Base-by-base conservation (phyloP, 129 eudicot species). In the Logfia minima region DNA sequence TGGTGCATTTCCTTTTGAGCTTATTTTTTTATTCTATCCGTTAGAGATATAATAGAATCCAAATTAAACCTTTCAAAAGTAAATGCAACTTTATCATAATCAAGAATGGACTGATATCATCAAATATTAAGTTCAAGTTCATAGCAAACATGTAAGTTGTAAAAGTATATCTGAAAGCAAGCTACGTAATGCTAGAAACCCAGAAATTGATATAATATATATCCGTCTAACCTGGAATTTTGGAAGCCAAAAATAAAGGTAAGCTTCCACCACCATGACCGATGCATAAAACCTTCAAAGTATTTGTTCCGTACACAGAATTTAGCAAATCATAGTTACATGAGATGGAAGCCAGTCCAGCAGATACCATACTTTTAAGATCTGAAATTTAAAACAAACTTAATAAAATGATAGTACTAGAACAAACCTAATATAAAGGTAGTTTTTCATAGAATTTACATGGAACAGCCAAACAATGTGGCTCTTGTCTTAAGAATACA, bases 181-280 rank as follows among this genome's bases (percentile, higher is more conserved):
- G 34, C 34, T 71, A 7, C 41, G 52, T 29, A 14, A 34, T 22
- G 43, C 6, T 11, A 43, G 51, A 26, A 60, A 17, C 32, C 45
- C 19, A 59, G 5, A 73, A 55, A 28, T 6, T 73, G 4, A 22
- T 70, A 71, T 29, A 51, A 28, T 37, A 34, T 67, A 53, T 8
- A 68, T 18, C 31, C 28, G 29, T 70, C 85, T 69, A 72, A 93
- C 98, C 97, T 86, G 71, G 86, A 67, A 94, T 86, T 79, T 86
- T 84, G 74, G 79, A 80, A 71, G 98, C 96, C 87, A 94, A 72
- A 80, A 89, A 94, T 63, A 94, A 72, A 2, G 98, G 98, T 60
- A 94, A 84, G 87, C 97, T 94, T 80, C 98, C 98, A 32, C 98
- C 98, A 80, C 98, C 97, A 83, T 93, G 97, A 35, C 98, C 97